Conservation (phyloP, 768 basidiomycete genomes). For the Xerocomus spinulosus region DNA sequence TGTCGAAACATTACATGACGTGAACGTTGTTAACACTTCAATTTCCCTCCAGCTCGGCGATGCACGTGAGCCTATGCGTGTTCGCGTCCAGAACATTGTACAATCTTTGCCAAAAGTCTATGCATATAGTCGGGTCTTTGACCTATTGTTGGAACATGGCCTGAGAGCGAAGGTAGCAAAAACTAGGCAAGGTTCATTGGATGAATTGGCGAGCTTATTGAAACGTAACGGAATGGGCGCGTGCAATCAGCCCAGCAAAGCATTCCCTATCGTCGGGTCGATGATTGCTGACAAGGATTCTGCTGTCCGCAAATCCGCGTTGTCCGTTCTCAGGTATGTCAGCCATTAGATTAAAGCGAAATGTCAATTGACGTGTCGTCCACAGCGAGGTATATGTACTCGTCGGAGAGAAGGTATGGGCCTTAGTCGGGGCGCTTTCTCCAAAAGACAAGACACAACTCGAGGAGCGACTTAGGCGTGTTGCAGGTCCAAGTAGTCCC, state of each 20-base stretch:
- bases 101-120: slow-evolving; percentile 85
- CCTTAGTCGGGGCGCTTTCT: slow-evolving; percentile 65
- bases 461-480: slow-evolving; percentile 81
- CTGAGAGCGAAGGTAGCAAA: slow-evolving; percentile 88
- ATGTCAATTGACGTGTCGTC: slow-evolving; percentile 9
- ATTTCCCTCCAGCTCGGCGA: slow-evolving; percentile 78
- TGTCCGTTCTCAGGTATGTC: slow-evolving; percentile 74
- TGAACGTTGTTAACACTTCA: slow-evolving; percentile 1
- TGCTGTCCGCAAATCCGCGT: slow-evolving; percentile 80
- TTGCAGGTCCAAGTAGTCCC: slow-evolving; percentile 59
- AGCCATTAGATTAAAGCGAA: slow-evolving; percentile 1
- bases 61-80: slow-evolving; percentile 75
- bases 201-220: slow-evolving; percentile 73
- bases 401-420: slow-evolving; percentile 84
- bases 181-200: slow-evolving; percentile 81
- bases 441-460: slow-evolving; percentile 90
- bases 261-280: slow-evolving; percentile 70
- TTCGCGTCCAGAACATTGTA: slow-evolving; percentile 78
- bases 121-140: slow-evolving; percentile 89
- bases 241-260: slow-evolving; percentile 71
- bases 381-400: slow-evolving; percentile 75
- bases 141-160: slow-evolving; percentile 82
- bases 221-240: slow-evolving; percentile 79
- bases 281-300: slow-evolving; percentile 90
- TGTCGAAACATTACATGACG: not conserved